Percentiles rank a stretch among this genome's conserved stretches.
Evolutionary conservation across 2,329 filamentous ascomycete genomes (phyloP).

Genomic region (Hypoxylon sp.): DNA sequence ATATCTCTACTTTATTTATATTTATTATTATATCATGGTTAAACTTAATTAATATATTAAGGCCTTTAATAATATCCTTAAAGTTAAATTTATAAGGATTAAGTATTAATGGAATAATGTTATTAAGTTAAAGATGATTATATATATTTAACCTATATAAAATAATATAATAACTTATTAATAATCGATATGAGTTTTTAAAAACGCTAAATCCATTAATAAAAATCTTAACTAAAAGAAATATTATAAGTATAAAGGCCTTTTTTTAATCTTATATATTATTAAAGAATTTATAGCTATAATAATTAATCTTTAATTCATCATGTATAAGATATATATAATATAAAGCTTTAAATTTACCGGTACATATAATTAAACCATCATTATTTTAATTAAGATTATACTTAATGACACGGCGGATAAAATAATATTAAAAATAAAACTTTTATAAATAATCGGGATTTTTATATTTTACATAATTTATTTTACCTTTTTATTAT

Average conservation of each 20-base stretch:
- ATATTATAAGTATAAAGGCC: neutral
- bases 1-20: neutral
- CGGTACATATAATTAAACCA: neutral
- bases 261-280: neutral
- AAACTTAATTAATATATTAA: constrained; percentile 1
- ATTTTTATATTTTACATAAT: neutral
- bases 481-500: neutral
- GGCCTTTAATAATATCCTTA: neutral
- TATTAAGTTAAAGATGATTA: neutral
- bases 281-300: neutral
- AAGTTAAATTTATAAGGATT: constrained; percentile 3
- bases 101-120: neutral
- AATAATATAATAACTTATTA: constrained; percentile 8
- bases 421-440: constrained; percentile 2
- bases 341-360: neutral
- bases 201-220: constrained; percentile 6
- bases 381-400: neutral
- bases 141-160: neutral
- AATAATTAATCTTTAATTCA: constrained; percentile 4
- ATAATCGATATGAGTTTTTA: constrained; percentile 5
- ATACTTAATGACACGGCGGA: neutral
- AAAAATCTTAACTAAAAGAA: neutral
- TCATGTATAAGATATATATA: neutral
- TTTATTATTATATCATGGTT: neutral
- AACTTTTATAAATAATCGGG: neutral